Percentiles rank a stretch among this genome's conserved stretches.
These are phyloP conservation scores for Nitzschia inconspicua DNA, from an alignment of 108 stramenopile species.

Conservation along the genomic window DNA sequence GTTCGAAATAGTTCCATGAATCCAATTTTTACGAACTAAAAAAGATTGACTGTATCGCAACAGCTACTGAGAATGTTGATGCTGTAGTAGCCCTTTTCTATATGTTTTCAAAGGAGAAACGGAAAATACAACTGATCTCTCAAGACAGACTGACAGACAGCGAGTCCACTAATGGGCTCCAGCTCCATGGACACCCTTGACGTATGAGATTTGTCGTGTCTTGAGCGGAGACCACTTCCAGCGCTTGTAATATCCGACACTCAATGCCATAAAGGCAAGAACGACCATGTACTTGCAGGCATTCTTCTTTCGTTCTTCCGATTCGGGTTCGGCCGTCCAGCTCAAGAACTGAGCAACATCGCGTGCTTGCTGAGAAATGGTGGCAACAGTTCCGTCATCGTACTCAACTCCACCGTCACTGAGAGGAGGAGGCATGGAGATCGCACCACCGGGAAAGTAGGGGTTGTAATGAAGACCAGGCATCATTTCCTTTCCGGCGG, in stretches of 20 bases:
- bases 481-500: slow-evolving; percentile 95
- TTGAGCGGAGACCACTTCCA: slow-evolving; percentile 96
- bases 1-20: too few relatives aligned
- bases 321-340: slow-evolving; percentile 97
- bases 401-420: slow-evolving; percentile 96
- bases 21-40: too few relatives aligned
- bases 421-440: slow-evolving; percentile 98
- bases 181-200: slow-evolving; percentile 59
- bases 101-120: too few relatives aligned
- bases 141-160: too few relatives aligned
- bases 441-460: slow-evolving; percentile 96
- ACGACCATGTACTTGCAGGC: slow-evolving; percentile 88
- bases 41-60: too few relatives aligned
- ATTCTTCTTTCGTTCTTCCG: slow-evolving; percentile 94
- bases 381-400: slow-evolving; percentile 96
- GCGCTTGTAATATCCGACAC: slow-evolving; percentile 97
- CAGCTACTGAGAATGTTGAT: too few relatives aligned
- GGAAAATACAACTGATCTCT: too few relatives aligned
- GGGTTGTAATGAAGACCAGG: slow-evolving; percentile 94
- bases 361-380: slow-evolving; percentile 91
- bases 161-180: too few relatives aligned
- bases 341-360: slow-evolving; percentile 86
- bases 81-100: too few relatives aligned
- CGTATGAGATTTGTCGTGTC: slow-evolving; percentile 95
- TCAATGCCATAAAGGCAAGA: slow-evolving; percentile 72